Evolutionary conservation across 1,284 basidiomycete genomes (phyloP), one percentile per base, ranked within the genome.

Genomic region (Cryptococcus neoformans): DNA sequence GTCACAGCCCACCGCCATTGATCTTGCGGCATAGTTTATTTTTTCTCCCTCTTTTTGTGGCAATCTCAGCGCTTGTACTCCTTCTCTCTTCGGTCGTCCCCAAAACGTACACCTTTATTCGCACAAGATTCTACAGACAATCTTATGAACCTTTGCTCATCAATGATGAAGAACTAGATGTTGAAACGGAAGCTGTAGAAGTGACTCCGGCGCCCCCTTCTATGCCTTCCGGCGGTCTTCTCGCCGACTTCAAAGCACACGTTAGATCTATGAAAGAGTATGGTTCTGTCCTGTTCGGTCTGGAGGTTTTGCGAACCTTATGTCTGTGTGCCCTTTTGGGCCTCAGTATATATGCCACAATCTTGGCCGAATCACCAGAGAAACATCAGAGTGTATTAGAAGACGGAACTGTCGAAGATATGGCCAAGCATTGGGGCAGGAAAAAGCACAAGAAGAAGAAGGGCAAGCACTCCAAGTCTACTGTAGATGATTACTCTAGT

Each of bases 321-420:
- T 68, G 67, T 49, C 61, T 78, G 6, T 60, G 51, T n/a, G 66
- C 72, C 1, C 61, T 78, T 8, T 59, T 77, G 37, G 75, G 64
- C 6, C 59, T 78, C 21, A 75, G 70, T 54, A 72, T 78, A 53
- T 73, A 69, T 50, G 76, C 75, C 0, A 67, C 73, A 1, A 66
- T 76, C 47, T 65, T 68, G 37, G 75, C 76, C 6, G 72, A 76
- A 44, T 58, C 70, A 5, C 69, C 72, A 1, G 35, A 35, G 8
- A 34, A 17, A n/a, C 53, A n/a, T n/a, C 44, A 28, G 6, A 34
- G 1, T 36, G 49, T 34, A 11, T 17, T 2, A 34, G 16, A 12
- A 16, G 40, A 41, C 40, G 40, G 40, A 12, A 39, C 28, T 10
- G n/a, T 44, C 11, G 47, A 47, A 14, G 57, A 44, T n/a, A 44